These are phyloP conservation scores for Termitomyces sp. DNA, from an alignment of 768 basidiomycete genomes.

Conservation along the genomic window DNA sequence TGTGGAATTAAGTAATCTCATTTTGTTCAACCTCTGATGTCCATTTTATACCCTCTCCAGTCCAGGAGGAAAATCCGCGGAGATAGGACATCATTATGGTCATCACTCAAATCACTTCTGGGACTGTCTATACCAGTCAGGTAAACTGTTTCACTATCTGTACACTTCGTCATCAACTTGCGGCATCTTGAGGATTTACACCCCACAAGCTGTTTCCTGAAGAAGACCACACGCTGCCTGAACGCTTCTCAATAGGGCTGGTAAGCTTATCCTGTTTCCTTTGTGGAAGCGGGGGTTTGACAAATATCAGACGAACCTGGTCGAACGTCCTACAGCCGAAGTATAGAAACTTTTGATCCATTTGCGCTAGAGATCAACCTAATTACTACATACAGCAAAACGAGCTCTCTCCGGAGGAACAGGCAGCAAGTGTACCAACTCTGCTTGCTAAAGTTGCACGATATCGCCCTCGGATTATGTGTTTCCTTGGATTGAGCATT, in stretches of 20 bases:
- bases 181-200: slow-evolving; percentile 46
- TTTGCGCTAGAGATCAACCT: background rate
- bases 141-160: slow-evolving; percentile 21
- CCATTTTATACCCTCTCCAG: slow-evolving; percentile 26
- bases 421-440: slow-evolving; percentile 43
- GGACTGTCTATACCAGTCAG: slow-evolving; percentile 62
- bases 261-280: slow-evolving; percentile 32
- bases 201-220: slow-evolving; percentile 40
- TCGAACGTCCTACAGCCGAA: slow-evolving; percentile 61
- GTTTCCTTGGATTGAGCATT: slow-evolving; percentile 76
- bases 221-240: slow-evolving; percentile 58
- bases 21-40: background rate
- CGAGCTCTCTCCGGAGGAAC: slow-evolving; percentile 50
- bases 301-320: slow-evolving; percentile 61
- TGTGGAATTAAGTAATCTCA: slow-evolving; percentile 73
- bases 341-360: background rate
- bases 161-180: background rate
- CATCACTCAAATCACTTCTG: slow-evolving; percentile 83
- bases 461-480: slow-evolving; percentile 59
- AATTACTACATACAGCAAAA: slow-evolving; percentile 41
- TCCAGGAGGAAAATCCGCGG: slow-evolving; percentile 64
- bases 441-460: slow-evolving; percentile 55
- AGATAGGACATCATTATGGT: slow-evolving; percentile 73
- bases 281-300: background rate
- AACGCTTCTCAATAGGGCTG: slow-evolving; percentile 55